phyloP scores from a whole-genome alignment of 345 rosid species.

The Euclidium syriacum region DNA sequence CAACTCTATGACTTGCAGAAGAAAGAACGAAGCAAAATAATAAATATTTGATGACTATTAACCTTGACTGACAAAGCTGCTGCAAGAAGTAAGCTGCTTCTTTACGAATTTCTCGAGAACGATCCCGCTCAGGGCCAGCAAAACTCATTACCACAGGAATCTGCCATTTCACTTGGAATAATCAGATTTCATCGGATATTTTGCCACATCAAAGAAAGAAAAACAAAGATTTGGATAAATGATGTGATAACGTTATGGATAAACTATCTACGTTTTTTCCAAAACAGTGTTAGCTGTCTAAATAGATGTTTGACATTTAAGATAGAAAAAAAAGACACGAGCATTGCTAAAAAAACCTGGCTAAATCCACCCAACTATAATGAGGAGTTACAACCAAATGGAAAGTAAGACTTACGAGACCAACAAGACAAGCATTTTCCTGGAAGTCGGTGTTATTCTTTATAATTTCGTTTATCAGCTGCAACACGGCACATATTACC shows the following conservation, averaged over 20 bases:
- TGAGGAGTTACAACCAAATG: constrained; percentile 14
- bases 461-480: constrained; percentile 75
- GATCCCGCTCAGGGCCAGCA: constrained; percentile 65
- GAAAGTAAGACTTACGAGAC: constrained; percentile 48
- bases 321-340: neutral
- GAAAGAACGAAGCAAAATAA: neutral
- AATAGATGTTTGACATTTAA: neutral
- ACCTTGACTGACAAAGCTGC: constrained; percentile 99
- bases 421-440: constrained; percentile 99
- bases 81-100: constrained; percentile 92
- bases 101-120: constrained; percentile 82
- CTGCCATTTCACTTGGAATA: constrained; percentile 35
- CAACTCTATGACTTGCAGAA: constrained; percentile 19
- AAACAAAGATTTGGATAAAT: neutral
- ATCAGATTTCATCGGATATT: neutral
- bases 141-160: constrained; percentile 81
- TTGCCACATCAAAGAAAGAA: neutral
- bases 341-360: neutral
- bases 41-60: constrained; percentile 7
- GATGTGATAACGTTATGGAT: neutral
- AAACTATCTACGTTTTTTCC: neutral
- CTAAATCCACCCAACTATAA: neutral
- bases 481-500: constrained; percentile 87
- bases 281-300: neutral
- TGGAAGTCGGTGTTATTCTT: constrained; percentile 82